Evolutionary conservation across 352 stramenopile species (phyloP).

Genomic region (Phytophthora chlamydospora): DNA sequence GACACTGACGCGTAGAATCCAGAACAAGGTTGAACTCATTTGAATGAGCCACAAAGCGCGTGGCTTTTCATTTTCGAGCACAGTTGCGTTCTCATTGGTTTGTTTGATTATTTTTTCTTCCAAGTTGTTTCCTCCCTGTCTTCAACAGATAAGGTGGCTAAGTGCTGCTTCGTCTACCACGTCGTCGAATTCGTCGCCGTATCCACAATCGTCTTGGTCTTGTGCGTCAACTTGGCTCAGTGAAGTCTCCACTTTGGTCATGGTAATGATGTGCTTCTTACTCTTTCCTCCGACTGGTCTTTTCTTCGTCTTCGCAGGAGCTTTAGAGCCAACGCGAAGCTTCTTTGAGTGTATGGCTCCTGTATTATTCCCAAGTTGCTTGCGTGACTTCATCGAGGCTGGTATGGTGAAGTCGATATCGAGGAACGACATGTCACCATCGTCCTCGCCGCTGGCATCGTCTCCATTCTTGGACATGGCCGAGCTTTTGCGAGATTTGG

Average conservation of each 20-base stretch:
- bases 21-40: constrained; percentile 11
- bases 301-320: constrained; percentile 11
- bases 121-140: neutral
- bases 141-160: constrained; percentile 53
- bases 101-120: neutral
- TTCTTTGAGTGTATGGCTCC: constrained; percentile 28
- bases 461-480: constrained; percentile 11
- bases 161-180: constrained; percentile 75
- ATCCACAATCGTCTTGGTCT: constrained; percentile 61
- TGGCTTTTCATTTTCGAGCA: constrained; percentile 11
- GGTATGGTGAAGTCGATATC: constrained; percentile 56
- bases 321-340: neutral
- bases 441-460: constrained; percentile 28
- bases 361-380: constrained; percentile 16
- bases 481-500: constrained; percentile 11
- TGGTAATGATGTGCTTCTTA: neutral
- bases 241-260: no score
- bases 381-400: constrained; percentile 35
- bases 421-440: constrained; percentile 53
- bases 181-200: constrained; percentile 86
- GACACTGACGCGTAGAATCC: constrained; percentile 40
- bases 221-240: constrained; percentile 13
- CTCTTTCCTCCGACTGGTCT: constrained; percentile 3
- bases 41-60: constrained; percentile 11
- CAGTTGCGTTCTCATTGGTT: no score